A percentile compares a stretch with the other conserved stretches of the same genome.
Conservation (phyloP, 2,329 filamentous ascomycete genomes). For the Pyricularia sp. region DNA sequence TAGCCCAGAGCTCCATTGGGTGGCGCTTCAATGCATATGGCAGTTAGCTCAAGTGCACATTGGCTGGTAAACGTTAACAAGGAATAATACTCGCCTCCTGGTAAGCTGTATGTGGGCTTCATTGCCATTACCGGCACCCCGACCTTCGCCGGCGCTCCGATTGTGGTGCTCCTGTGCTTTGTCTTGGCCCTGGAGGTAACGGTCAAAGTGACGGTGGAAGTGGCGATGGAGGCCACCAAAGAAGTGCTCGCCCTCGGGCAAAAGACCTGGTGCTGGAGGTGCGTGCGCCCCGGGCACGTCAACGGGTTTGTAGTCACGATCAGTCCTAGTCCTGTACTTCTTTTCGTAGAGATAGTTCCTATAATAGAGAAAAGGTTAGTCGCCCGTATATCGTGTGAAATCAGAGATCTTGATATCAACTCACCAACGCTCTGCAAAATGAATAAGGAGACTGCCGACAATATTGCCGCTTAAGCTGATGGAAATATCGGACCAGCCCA, state of each 20-base stretch:
- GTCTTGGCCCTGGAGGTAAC: constrained; percentile 22
- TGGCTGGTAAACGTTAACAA: not conserved
- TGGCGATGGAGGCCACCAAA: constrained; percentile 19
- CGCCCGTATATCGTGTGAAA: not conserved
- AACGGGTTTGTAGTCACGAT: constrained; percentile 37
- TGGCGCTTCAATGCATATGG: not conserved
- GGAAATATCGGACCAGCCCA: constrained; percentile 89
- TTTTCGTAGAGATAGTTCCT: constrained; percentile 78
- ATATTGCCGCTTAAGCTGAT: constrained; percentile 68
- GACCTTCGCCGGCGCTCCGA: constrained; percentile 8
- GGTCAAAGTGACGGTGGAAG: constrained; percentile 29
- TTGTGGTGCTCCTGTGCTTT: constrained; percentile 15
- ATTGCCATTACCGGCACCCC: constrained; percentile 8
- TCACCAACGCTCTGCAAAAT: constrained; percentile 77
- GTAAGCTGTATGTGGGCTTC: constrained; percentile 38
- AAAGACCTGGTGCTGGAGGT: constrained; percentile 12
- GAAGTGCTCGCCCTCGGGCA: constrained; percentile 16
- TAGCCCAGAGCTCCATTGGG: constrained; percentile 41
- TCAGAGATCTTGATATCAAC: constrained; percentile 7
- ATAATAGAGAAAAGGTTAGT: not conserved
- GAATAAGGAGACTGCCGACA: constrained; percentile 62
- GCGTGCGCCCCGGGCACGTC: constrained; percentile 13
- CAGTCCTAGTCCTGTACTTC: constrained; percentile 57
- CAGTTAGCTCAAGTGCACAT: not conserved
- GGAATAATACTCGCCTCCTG: constrained; percentile 29